A percentile compares a stretch with the other conserved stretches of the same genome.
Conservation (phyloP, 192 early-diverging fungal species). For the Coemansia sp. region DNA sequence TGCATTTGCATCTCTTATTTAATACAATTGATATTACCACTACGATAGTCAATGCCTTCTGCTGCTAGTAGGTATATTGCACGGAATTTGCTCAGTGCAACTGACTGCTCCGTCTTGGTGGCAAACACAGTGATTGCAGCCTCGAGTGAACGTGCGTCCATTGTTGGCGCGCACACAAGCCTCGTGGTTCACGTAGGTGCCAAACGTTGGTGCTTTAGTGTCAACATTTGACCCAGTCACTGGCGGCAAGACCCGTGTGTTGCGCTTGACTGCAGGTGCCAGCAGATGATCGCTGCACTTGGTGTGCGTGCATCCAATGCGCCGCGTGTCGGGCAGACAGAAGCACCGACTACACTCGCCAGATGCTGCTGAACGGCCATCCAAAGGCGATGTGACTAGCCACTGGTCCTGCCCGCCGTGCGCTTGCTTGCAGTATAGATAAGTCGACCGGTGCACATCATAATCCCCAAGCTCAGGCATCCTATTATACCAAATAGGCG, state of each 20-base stretch:
- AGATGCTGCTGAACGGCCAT: neutral
- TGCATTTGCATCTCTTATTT: slow-evolving; percentile 8
- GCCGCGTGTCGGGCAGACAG: slow-evolving; percentile 41
- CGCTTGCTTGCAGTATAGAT: slow-evolving; percentile 40
- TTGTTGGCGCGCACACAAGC: slow-evolving; percentile 35
- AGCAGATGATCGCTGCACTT: neutral
- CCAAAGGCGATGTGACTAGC: neutral
- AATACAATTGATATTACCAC: neutral
- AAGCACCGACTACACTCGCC: slow-evolving; percentile 33
- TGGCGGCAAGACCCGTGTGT: neutral
- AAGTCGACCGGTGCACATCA: slow-evolving; percentile 24
- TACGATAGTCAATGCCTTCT: neutral
- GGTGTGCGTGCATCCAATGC: slow-evolving; percentile 27
- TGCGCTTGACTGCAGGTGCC: slow-evolving; percentile 5
- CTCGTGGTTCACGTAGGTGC: slow-evolving; percentile 37
- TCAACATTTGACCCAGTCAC: neutral
- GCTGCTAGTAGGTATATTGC: neutral
- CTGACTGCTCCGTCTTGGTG: slow-evolving; percentile 29
- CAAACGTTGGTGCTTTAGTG: neutral
- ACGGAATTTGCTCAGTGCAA: slow-evolving; percentile 9
- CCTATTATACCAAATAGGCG: slow-evolving; percentile 37
- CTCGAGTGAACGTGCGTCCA: slow-evolving; percentile 13
- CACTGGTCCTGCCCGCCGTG: slow-evolving; percentile 37
- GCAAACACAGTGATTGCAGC: slow-evolving; percentile 23
- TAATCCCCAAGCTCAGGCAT: slow-evolving; percentile 12